A percentile compares a stretch with the other conserved stretches of the same genome.
Evolutionary conservation across 140 eudicot genomes (phyloP).

Genomic region (Cichorium intybus): DNA sequence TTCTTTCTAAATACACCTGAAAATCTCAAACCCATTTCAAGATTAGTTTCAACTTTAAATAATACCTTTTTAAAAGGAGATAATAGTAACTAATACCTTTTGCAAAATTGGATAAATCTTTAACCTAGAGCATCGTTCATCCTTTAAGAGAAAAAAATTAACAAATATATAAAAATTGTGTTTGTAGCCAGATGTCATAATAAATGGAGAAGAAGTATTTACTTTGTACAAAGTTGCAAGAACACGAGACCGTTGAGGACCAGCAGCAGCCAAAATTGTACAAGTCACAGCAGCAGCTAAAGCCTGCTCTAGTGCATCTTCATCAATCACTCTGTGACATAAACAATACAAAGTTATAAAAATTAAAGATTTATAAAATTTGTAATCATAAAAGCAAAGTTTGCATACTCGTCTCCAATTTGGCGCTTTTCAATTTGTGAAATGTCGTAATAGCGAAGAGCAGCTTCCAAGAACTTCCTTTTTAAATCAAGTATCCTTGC

Average conservation of each 20-base stretch:
- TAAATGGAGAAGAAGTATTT: background rate
- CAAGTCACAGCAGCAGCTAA: conserved; percentile 96
- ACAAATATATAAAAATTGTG: background rate
- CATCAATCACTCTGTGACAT: conserved; percentile 72
- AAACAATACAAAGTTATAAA: conserved; percentile 3
- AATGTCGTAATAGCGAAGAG: conserved; percentile 87
- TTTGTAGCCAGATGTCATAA: conserved; percentile 6
- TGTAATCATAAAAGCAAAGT: background rate
- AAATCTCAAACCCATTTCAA: conserved; percentile 17
- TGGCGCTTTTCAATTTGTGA: conserved; percentile 91
- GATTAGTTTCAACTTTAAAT: background rate
- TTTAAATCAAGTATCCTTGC: conserved; percentile 91
- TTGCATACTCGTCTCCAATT: conserved; percentile 94
- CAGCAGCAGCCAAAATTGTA: conserved; percentile 99
- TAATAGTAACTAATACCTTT: conserved; percentile 49
- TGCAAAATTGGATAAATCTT: conserved; percentile 92
- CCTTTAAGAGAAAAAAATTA: conserved; percentile 39
- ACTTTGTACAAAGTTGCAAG: conserved; percentile 98
- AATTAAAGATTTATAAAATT: background rate
- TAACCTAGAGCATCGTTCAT: conserved; percentile 92
- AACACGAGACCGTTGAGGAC: conserved; percentile 99
- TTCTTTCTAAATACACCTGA: conserved; percentile 95
- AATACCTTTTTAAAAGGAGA: background rate
- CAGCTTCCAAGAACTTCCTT: conserved; percentile 98
- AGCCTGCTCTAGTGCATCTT: conserved; percentile 97